Base-by-base conservation (phyloP, 1,139 yeast genomes). In the Blastobotrys aristatus region DNA sequence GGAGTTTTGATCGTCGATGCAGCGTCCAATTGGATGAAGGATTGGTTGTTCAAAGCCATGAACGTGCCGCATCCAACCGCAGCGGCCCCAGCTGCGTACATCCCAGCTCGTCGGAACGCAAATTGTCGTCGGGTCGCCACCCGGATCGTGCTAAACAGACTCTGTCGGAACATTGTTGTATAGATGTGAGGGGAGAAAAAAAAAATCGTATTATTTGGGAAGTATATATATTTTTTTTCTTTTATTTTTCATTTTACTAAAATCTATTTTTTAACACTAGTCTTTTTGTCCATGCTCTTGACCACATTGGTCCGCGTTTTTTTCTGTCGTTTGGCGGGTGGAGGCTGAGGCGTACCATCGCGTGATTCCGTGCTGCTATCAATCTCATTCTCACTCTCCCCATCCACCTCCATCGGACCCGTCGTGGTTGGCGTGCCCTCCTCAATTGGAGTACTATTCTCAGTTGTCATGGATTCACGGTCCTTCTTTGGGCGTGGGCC, bases 401-500 rank as follows among this genome's bases (percentile, higher is more conserved):
- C 4, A 4, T 11, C 16, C 4, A 11, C 13, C 7, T 35, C 29
- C 27, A n/a, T 20, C 27, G 10, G 27, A 5, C 27, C 14, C 33
- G 2, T 43, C 54, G 6, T 52, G 49, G 30, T 49, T 51, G 20
- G 42, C 34, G 20, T 29, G 37, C 10, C 38, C 45, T 14, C 42
- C 49, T 10, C n/a, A n/a, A n/a, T n/a, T n/a, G n/a, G n/a, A n/a
- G n/a, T n/a, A n/a, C n/a, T 26, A 27, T 18, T 35, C 5, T 37
- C 50, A n/a, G 35, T 38, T 20, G 39, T 40, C 6, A 31, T 39
- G 20, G 37, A 44, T 21, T 54, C 44, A n/a, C 39, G 36, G 1
- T 35, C 40, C 22, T 41, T 46, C 30, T 54, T 46, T 38, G 52
- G 48, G 27, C 54, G 49, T n/a, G 59, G 58, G 1, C 59, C 60